phyloP scores from a whole-genome alignment of 306 rosid species.

The Castanea sativa region DNA sequence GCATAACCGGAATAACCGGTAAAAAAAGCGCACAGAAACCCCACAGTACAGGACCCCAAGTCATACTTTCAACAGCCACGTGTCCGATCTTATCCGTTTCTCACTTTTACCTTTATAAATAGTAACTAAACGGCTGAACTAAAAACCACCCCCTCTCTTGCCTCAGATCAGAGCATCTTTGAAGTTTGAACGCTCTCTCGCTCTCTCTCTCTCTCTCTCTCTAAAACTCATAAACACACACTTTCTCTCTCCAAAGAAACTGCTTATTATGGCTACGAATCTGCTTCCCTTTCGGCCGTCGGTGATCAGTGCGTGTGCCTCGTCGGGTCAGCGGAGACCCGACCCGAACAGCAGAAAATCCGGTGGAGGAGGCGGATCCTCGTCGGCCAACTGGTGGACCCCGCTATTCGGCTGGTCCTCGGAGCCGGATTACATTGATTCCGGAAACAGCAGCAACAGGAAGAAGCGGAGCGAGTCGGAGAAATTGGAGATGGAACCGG shows the following conservation, averaged over 20 bases:
- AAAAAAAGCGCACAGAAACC: conserved; percentile 30
- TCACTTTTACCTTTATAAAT: conserved; percentile 21
- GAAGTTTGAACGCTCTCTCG: not conserved
- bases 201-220: not conserved
- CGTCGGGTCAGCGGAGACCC: conserved; percentile 30
- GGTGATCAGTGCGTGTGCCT: conserved; percentile 45
- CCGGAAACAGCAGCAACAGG: conserved; percentile 2
- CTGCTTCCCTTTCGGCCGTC: conserved; percentile 30
- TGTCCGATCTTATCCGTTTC: conserved; percentile 56
- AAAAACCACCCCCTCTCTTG: not conserved
- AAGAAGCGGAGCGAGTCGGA: not conserved
- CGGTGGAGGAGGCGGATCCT: not conserved
- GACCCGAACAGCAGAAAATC: conserved; percentile 33
- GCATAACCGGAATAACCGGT: conserved; percentile 37
- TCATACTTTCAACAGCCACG: conserved; percentile 31
- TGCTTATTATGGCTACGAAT: conserved; percentile 49
- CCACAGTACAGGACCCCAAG: conserved; percentile 3
- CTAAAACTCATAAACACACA: not conserved
- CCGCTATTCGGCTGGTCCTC: conserved; percentile 80
- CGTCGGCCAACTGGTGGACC: conserved; percentile 71
- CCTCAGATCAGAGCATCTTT: no score
- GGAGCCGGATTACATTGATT: conserved; percentile 81
- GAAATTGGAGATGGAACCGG: conserved; percentile 18
- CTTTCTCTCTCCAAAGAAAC: not conserved
- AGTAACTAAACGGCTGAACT: not conserved